Evolutionary conservation across 2,329 filamentous ascomycete species (phyloP).

Genomic region (Penicillium sp.): DNA sequence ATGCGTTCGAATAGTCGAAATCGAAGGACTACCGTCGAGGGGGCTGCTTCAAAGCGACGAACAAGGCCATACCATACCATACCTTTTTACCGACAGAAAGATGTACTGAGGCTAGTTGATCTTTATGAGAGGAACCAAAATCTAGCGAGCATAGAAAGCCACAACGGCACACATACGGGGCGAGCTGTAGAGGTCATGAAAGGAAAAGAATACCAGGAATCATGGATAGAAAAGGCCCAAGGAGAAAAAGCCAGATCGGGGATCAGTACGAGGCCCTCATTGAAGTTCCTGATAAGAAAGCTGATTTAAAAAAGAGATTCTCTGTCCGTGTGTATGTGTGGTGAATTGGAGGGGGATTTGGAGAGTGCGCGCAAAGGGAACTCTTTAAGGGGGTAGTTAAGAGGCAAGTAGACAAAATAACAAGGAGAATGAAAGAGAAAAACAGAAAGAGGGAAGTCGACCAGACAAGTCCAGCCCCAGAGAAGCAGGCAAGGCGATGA

Average conservation of each 20-base stretch:
- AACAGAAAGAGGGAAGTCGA: conserved; percentile 20
- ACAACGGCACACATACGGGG: conserved; percentile 23
- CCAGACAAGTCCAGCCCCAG: conserved; percentile 4
- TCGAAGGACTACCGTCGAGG: not conserved
- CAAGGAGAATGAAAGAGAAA: conserved; percentile 31
- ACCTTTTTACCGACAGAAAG: not conserved
- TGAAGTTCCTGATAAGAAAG: conserved; percentile 31
- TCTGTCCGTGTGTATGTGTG: conserved; percentile 31
- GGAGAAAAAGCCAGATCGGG: conserved; percentile 23
- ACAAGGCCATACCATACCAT: not conserved
- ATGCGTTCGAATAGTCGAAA: not conserved
- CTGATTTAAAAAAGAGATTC: conserved; percentile 28
- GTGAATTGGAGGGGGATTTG: conserved; percentile 20
- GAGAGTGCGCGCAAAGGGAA: conserved; percentile 32
- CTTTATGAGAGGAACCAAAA: conserved; percentile 11
- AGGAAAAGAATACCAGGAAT: conserved; percentile 4
- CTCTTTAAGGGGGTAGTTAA: conserved; percentile 30
- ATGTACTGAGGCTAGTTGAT: not conserved
- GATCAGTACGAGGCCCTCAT: conserved; percentile 27
- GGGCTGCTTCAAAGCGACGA: not conserved
- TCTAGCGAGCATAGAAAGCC: conserved; percentile 28
- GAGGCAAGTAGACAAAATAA: conserved; percentile 32
- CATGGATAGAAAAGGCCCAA: conserved; percentile 5
- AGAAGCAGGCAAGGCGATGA: conserved; percentile 9
- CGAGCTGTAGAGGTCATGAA: conserved; percentile 8